A percentile compares a stretch with the other conserved stretches of the same genome.
phyloP scores from a whole-genome alignment of 441 rosid species.

The Rhodomyrtus psidioides region DNA sequence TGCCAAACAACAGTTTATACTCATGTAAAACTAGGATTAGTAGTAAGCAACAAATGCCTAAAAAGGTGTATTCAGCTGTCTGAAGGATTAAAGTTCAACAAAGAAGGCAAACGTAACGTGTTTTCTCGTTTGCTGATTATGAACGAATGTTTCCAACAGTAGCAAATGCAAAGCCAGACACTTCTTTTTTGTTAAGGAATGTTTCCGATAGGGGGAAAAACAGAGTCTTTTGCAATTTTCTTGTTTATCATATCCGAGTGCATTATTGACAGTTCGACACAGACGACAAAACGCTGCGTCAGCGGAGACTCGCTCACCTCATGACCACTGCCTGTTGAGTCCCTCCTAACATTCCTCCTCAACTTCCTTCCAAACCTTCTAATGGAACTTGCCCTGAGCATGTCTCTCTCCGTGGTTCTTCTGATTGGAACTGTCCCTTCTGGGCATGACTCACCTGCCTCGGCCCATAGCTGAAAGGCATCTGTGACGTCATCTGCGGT shows the following conservation, averaged over 20 bases:
- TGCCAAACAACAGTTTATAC: background rate
- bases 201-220: background rate
- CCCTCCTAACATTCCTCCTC: constrained; percentile 8
- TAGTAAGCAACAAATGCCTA: background rate
- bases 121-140: background rate
- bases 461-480: constrained; percentile 5
- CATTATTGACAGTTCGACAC: background rate
- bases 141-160: background rate
- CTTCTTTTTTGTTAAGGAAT: background rate
- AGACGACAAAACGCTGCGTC: background rate
- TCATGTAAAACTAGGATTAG: background rate
- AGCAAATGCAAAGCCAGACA: background rate
- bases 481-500: background rate
- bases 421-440: constrained; percentile 15
- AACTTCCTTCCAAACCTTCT: constrained; percentile 8
- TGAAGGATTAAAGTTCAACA: background rate
- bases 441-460: constrained; percentile 10
- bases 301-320: constrained; percentile 3
- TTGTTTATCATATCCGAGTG: background rate
- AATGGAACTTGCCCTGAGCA: constrained; percentile 11
- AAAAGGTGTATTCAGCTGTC: background rate
- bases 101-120: background rate
- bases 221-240: background rate
- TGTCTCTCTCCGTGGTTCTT: constrained; percentile 9
- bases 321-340: constrained; percentile 10